These are phyloP conservation scores for Spathaspora hagerdaliae DNA, from an alignment of 805 yeast species.

Conservation along the genomic window DNA sequence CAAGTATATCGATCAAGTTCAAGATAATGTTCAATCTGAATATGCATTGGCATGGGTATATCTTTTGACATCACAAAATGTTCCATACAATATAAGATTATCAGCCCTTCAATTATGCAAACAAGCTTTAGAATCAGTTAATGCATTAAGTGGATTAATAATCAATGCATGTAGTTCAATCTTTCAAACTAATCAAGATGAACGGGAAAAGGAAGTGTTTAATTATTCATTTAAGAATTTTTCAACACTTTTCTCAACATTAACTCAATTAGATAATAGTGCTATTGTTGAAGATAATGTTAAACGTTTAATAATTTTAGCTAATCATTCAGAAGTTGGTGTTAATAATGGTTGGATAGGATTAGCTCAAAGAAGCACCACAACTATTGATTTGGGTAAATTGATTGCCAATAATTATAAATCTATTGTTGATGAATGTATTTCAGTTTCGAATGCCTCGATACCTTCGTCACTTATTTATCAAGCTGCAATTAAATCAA, in stretches of 20 bases:
- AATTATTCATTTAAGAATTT: conserved; percentile 10
- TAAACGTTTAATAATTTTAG: conserved; percentile 19
- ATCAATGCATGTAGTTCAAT: conserved; percentile 35
- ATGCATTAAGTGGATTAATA: conserved; percentile 39
- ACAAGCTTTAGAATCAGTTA: conserved; percentile 18
- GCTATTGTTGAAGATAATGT: conserved; percentile 15
- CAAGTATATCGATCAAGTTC: conserved; percentile 6
- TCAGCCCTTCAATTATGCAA: conserved; percentile 28
- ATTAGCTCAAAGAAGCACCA: conserved; percentile 51
- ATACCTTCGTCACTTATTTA: conserved; percentile 7
- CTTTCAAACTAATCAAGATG: conserved; percentile 7
- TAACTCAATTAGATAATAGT: conserved; percentile 19
- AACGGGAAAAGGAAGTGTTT: background rate
- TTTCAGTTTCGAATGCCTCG: conserved; percentile 15
- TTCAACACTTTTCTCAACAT: conserved; percentile 22
- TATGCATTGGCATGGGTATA: conserved; percentile 51
- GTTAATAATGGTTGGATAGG: conserved; percentile 73
- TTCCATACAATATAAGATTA: conserved; percentile 31
- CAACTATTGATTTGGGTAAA: conserved; percentile 56
- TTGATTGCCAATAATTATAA: conserved; percentile 36
- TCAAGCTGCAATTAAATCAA: conserved; percentile 45
- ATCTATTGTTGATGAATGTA: conserved; percentile 17
- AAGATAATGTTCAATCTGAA: conserved; percentile 12
- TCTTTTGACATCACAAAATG: conserved; percentile 38
- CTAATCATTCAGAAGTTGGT: conserved; percentile 24